Evolutionary conservation across 768 basidiomycete genomes (phyloP).

Genomic region (Crassisporium funariophilum): DNA sequence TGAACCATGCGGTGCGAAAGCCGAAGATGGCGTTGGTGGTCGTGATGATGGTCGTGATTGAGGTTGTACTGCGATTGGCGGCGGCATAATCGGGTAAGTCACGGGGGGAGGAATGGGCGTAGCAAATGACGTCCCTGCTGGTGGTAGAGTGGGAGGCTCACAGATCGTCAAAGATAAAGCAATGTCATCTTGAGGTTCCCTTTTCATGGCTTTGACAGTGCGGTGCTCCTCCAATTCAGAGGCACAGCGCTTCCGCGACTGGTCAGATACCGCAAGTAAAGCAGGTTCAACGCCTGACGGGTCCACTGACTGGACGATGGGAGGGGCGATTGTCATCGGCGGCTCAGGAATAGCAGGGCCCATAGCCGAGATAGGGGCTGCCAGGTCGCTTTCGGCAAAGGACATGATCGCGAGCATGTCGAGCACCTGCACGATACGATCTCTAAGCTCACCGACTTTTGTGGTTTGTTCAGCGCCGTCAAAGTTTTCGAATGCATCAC

Average conservation of each 20-base stretch:
- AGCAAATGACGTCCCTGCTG: constrained; percentile 10
- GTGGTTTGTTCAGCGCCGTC: constrained; percentile 49
- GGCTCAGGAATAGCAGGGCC: constrained; percentile 14
- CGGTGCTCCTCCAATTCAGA: constrained; percentile 45
- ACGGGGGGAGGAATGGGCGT: constrained; percentile 19
- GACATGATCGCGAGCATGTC: constrained; percentile 53
- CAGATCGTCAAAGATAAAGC: constrained; percentile 30
- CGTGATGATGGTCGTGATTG: constrained; percentile 41
- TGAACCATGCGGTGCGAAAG: constrained; percentile 29
- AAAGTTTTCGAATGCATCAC: constrained; percentile 48
- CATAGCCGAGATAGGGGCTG: constrained; percentile 5
- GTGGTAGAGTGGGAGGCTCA: not conserved
- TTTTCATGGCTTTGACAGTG: constrained; percentile 46
- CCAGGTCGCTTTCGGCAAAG: constrained; percentile 19
- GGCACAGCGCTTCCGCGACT: constrained; percentile 45
- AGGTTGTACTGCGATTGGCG: constrained; percentile 18
- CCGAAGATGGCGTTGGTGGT: constrained; percentile 37
- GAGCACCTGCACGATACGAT: constrained; percentile 53
- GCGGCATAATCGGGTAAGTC: constrained; percentile 12
- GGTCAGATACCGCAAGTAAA: constrained; percentile 35
- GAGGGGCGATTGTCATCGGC: constrained; percentile 12
- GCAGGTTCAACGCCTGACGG: constrained; percentile 27
- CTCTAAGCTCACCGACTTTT: constrained; percentile 58
- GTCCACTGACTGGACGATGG: constrained; percentile 9
- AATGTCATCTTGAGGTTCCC: constrained; percentile 48